Base-by-base conservation (phyloP, 352 stramenopile species). In the Globisporangium solare region DNA sequence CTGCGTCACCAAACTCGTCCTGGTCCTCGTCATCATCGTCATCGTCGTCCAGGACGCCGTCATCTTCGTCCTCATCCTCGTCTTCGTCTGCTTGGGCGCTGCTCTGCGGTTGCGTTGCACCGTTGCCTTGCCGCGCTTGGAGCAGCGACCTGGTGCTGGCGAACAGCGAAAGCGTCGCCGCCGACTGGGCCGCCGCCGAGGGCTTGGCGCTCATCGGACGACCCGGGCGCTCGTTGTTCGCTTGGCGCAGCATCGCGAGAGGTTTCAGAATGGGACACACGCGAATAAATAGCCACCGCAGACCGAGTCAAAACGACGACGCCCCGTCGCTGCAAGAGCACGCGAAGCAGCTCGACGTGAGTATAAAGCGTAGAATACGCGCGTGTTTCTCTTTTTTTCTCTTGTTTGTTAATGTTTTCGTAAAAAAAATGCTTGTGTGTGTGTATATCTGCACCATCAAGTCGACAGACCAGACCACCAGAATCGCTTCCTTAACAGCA, bases 181-280 rank as follows among this genome's bases (percentile, higher is more conserved):
- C 20, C 0, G 32, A 35, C 5, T 35, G 27, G 27, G 64, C 10
- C 24, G n/a, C 3, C 22, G 60, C 49, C 41, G 69, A 67, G 10
- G 57, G 72, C 41, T 73, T 86, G 20, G 74, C 76, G 58, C 79
- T 89, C 64, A 71, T 81, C 1, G 76, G 79, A 6, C 76, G 63
- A 52, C 62, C 47, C 8, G 54, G 43, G 7, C 22, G 54, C 11
- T 27, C 20, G n/a, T 24, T 47, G n/a, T 21, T 32, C 22, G 40
- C n/a, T 31, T 41, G 24, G 11, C 49, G 57, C 50, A 63, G 47
- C 6, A 0, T 39, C 10, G 17, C 8, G 7, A 35, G 27, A 35
- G 27, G 27, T 35, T 35, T 35, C 27, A 35, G 10, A 35, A 35
- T 11, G 7, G 10, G 10, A 35, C 6, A 35, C 1, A 35, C n/a